phyloP scores from a whole-genome alignment of 768 basidiomycete species.

The Lanmaoa rubissima region DNA sequence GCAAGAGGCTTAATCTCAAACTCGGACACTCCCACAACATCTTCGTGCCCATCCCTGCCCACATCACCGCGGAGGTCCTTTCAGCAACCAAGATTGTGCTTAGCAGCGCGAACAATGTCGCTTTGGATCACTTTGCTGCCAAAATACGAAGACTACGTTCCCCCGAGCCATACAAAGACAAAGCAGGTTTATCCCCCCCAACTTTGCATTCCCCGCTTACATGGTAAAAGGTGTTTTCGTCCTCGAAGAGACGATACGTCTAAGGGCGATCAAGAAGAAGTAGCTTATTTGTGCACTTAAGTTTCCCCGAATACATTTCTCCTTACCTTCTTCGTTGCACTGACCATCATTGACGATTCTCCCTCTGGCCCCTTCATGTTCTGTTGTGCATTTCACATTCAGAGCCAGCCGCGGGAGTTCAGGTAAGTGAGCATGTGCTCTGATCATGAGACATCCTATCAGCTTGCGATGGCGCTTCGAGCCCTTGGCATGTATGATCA shows the following conservation, averaged over 20 bases:
- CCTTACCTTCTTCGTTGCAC: background rate
- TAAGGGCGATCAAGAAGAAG: conserved; percentile 95
- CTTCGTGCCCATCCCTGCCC: conserved; percentile 73
- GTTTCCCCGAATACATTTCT: conserved; percentile 3
- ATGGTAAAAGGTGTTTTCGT: conserved; percentile 76
- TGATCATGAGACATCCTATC: background rate
- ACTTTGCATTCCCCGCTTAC: background rate
- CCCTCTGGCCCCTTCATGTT: no score
- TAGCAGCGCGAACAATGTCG: conserved; percentile 83
- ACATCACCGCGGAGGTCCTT: conserved; percentile 80
- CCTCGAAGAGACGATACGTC: conserved; percentile 86
- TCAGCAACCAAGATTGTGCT: conserved; percentile 81
- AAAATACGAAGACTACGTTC: conserved; percentile 79
- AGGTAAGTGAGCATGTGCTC: background rate
- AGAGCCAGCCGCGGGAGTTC: background rate
- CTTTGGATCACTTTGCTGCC: conserved; percentile 84
- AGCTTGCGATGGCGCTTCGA: background rate
- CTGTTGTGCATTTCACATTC: background rate
- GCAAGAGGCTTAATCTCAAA: conserved; percentile 82
- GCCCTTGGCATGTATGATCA: background rate
- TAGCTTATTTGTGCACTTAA: conserved; percentile 41
- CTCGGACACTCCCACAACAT: conserved; percentile 91
- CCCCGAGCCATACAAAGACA: conserved; percentile 98
- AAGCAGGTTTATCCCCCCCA: conserved; percentile 53
- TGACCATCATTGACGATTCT: background rate